These are phyloP conservation scores for Cardamine occulta DNA, from an alignment of 345 rosid species.

Conservation along the genomic window DNA sequence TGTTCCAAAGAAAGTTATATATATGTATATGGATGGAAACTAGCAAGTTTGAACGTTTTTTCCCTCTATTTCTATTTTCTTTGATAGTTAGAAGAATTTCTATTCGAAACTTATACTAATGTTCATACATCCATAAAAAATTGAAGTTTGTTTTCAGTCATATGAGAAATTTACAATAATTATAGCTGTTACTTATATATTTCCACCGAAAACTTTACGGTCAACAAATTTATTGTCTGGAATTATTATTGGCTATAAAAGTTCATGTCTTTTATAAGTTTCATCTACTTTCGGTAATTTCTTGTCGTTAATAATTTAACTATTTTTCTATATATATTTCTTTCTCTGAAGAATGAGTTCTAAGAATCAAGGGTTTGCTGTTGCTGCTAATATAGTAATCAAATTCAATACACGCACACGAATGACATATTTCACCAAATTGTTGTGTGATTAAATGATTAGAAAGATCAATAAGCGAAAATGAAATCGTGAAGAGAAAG, in stretches of 20 bases:
- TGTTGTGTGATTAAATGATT: slow-evolving; percentile 20
- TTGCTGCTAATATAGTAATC: slow-evolving; percentile 18
- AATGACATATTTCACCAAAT: slow-evolving; percentile 20
- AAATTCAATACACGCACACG: slow-evolving; percentile 30
- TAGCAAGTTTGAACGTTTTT: not conserved
- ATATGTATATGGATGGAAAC: not conserved
- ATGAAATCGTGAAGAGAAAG: slow-evolving; percentile 39
- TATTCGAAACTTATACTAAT: not conserved
- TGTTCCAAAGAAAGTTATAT: not conserved
- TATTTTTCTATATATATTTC: not conserved
- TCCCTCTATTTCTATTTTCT: not conserved
- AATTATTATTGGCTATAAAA: not conserved
- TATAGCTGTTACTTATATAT: not conserved
- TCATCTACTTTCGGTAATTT: slow-evolving; percentile 1
- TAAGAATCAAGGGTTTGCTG: not conserved
- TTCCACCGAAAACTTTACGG: not conserved
- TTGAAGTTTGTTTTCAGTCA: not conserved
- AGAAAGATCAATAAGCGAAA: slow-evolving; percentile 21
- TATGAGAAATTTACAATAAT: not conserved
- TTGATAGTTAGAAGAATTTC: not conserved
- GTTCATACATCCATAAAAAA: not conserved
- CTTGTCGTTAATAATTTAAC: not conserved
- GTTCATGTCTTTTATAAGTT: not conserved
- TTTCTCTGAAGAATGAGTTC: slow-evolving; percentile 3
- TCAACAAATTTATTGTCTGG: not conserved